phyloP scores from a whole-genome alignment of 148 eudicot genomes.

The Mesembryanthemum crystallinum region DNA sequence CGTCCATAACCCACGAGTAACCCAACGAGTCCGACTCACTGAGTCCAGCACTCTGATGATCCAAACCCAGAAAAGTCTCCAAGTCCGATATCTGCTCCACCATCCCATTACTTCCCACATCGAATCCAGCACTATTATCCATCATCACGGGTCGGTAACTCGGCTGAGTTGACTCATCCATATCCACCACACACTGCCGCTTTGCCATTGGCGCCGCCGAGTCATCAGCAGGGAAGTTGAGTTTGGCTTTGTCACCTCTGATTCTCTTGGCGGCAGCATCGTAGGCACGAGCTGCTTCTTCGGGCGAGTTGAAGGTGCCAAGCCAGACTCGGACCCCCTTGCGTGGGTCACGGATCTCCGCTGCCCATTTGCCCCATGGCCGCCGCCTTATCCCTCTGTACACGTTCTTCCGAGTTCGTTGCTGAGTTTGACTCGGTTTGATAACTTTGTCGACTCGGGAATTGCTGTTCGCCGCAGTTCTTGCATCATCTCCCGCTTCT shows the following conservation, averaged over 20 bases:
- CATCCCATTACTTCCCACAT: conserved; percentile 20
- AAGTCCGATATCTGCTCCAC: conserved; percentile 44
- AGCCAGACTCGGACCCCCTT: conserved; percentile 91
- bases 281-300: conserved; percentile 83
- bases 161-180: conserved; percentile 23
- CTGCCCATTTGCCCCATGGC: conserved; percentile 99
- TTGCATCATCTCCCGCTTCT: not conserved
- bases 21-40: conserved; percentile 36
- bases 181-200: conserved; percentile 19
- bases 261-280: conserved; percentile 73
- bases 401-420: conserved; percentile 51
- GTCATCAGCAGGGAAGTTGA: conserved; percentile 73
- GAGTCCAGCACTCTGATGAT: conserved; percentile 22
- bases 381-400: conserved; percentile 85
- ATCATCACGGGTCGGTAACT: conserved; percentile 12
- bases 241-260: conserved; percentile 88
- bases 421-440: conserved; percentile 14
- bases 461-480: not conserved
- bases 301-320: conserved; percentile 78
- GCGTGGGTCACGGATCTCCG: conserved; percentile 84
- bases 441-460: not conserved
- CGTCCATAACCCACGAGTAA: conserved; percentile 44
- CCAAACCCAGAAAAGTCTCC: conserved; percentile 56
- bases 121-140: not conserved
- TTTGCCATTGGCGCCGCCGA: conserved; percentile 17